A percentile compares a stretch with the other conserved stretches of the same genome.
Conservation (phyloP, 208 protist species). For the Crithidia expoeki region DNA sequence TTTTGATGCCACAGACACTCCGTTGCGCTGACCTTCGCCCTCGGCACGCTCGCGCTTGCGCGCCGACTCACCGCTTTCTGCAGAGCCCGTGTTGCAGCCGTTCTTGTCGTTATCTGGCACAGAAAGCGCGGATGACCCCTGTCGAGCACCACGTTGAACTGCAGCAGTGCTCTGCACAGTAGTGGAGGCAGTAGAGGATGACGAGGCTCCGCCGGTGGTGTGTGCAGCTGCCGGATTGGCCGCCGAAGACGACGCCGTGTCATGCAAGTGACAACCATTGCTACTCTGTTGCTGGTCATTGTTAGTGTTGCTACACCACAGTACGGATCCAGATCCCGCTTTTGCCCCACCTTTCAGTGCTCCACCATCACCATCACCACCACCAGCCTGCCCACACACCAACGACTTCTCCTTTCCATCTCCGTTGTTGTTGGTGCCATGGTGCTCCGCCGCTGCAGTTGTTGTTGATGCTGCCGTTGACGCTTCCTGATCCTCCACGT, state of each 20-base stretch:
- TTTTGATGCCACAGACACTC: neutral
- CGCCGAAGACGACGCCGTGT: slow-evolving; percentile 10
- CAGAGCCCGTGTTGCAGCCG: neutral
- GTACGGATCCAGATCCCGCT: neutral
- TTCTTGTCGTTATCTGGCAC: neutral
- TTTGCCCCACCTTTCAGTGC: too few relatives aligned
- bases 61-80: neutral
- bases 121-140: neutral
- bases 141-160: neutral
- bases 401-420: neutral
- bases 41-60: slow-evolving; percentile 28
- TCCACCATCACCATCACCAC: too few relatives aligned
- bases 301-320: neutral
- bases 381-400: neutral
- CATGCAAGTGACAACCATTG: neutral
- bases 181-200: neutral
- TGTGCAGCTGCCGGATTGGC: neutral
- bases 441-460: neutral
- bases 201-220: neutral
- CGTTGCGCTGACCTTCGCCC: neutral
- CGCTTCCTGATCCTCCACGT: slow-evolving; percentile 40
- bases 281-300: neutral
- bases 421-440: neutral
- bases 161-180: slow-evolving; percentile 9
- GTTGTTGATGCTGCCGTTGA: neutral